Conservation (phyloP, 176 grass and related monocot species). For the Puccinellia tenuiflora region DNA sequence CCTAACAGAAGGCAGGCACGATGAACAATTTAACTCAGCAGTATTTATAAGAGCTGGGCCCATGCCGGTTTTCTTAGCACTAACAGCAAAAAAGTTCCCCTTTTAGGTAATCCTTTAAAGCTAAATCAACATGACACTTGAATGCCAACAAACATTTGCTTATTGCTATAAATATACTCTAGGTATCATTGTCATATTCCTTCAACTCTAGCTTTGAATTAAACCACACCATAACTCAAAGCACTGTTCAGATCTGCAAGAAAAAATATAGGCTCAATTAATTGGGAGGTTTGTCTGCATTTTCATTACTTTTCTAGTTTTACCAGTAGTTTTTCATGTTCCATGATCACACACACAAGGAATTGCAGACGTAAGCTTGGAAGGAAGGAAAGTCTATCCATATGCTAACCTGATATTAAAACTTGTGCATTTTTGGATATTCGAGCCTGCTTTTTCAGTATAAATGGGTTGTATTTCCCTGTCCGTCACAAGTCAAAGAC, state of each 20-base stretch:
- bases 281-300: slow-evolving; percentile 18
- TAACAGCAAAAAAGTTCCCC: slow-evolving; percentile 15
- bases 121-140: slow-evolving; percentile 46
- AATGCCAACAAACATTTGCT: slow-evolving; percentile 46
- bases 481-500: slow-evolving; percentile 19
- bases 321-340: background rate
- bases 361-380: background rate
- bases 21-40: slow-evolving; percentile 44
- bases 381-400: slow-evolving; percentile 19
- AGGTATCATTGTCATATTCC: slow-evolving; percentile 38
- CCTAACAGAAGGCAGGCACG: slow-evolving; percentile 36
- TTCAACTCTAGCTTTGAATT: slow-evolving; percentile 26
- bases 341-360: background rate
- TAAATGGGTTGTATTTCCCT: slow-evolving; percentile 3
- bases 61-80: slow-evolving; percentile 30
- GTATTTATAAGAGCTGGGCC: slow-evolving; percentile 48
- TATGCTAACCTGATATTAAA: slow-evolving; percentile 26
- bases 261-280: slow-evolving; percentile 19
- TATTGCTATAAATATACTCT: slow-evolving; percentile 40
- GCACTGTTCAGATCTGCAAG: slow-evolving; percentile 28
- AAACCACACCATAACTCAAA: slow-evolving; percentile 32
- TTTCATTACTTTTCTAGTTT: background rate
- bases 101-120: slow-evolving; percentile 43
- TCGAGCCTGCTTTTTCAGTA: slow-evolving; percentile 16
- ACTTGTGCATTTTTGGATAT: slow-evolving; percentile 11